A percentile compares a stretch with the other conserved stretches of the same genome.
Evolutionary conservation across 2,329 filamentous ascomycete species (phyloP).

Genomic region (Gnomoniopsis smithogilvyi): DNA sequence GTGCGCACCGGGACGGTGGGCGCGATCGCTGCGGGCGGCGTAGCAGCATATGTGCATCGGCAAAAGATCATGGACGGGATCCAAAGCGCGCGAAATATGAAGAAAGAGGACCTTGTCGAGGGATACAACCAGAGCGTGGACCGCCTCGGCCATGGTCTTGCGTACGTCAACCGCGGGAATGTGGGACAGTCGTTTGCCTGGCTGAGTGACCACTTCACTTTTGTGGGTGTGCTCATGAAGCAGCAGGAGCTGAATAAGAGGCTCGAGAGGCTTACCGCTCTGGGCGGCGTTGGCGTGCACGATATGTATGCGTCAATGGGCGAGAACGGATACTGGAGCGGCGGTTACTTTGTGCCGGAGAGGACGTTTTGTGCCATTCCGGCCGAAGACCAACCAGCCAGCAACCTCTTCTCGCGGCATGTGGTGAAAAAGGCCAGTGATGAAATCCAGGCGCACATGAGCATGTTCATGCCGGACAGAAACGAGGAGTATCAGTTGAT

Average conservation of each 20-base stretch:
- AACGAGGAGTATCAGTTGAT: slow-evolving; percentile 64
- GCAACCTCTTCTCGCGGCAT: slow-evolving; percentile 44
- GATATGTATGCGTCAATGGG: slow-evolving; percentile 78
- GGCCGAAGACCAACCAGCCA: slow-evolving; percentile 41
- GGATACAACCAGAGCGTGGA: slow-evolving; percentile 48
- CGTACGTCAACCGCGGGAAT: slow-evolving; percentile 55
- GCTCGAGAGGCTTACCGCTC: slow-evolving; percentile 57
- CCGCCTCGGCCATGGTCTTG: slow-evolving; percentile 49
- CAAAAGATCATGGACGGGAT: slow-evolving; percentile 58
- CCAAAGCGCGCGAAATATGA: slow-evolving; percentile 43
- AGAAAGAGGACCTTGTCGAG: slow-evolving; percentile 43
- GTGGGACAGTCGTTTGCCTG: slow-evolving; percentile 70
- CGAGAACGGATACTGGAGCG: slow-evolving; percentile 62
- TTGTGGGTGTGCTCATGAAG: slow-evolving; percentile 76
- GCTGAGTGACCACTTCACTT: slow-evolving; percentile 80
- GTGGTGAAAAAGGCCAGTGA: slow-evolving; percentile 65
- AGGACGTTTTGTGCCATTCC: slow-evolving; percentile 75
- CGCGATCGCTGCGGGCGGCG: slow-evolving; percentile 75
- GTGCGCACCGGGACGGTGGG: slow-evolving; percentile 80
- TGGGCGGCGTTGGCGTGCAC: slow-evolving; percentile 64
- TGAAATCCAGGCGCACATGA: slow-evolving; percentile 71
- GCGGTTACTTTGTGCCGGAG: slow-evolving; percentile 59
- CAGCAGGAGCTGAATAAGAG: slow-evolving; percentile 68
- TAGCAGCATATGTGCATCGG: slow-evolving; percentile 76
- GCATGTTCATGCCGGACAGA: slow-evolving; percentile 59